These are phyloP conservation scores for Arachnomyces sp. DNA, from an alignment of 2,329 filamentous ascomycete genomes.

Conservation along the genomic window DNA sequence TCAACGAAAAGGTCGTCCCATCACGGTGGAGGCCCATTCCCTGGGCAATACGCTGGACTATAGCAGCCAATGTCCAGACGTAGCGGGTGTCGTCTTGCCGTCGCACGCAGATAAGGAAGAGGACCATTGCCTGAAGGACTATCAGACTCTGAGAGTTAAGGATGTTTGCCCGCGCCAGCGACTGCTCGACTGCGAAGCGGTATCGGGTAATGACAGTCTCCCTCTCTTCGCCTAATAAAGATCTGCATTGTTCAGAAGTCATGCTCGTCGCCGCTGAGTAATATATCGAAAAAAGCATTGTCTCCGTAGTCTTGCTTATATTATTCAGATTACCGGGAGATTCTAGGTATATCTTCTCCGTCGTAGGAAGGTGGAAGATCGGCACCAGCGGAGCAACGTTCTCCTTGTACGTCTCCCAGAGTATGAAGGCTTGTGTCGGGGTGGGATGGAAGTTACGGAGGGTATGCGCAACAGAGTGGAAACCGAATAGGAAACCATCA, in stretches of 20 bases:
- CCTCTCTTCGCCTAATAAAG: slow-evolving; percentile 47
- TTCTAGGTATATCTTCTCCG: slow-evolving; percentile 44
- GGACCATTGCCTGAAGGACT: slow-evolving; percentile 54
- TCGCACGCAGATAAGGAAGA: slow-evolving; percentile 50
- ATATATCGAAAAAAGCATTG: slow-evolving; percentile 56
- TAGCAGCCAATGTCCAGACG: slow-evolving; percentile 36
- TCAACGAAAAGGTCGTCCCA: slow-evolving; percentile 40
- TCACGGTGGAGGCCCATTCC: slow-evolving; percentile 47
- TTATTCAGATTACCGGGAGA: slow-evolving; percentile 44
- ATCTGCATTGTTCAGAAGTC: slow-evolving; percentile 34
- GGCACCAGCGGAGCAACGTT: slow-evolving; percentile 57
- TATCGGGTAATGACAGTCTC: slow-evolving; percentile 45
- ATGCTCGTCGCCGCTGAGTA: slow-evolving; percentile 45
- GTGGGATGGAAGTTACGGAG: slow-evolving; percentile 51
- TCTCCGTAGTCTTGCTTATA: slow-evolving; percentile 47
- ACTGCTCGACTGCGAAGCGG: slow-evolving; percentile 57
- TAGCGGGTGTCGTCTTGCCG: slow-evolving; percentile 35
- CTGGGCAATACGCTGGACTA: slow-evolving; percentile 36
- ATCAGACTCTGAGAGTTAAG: slow-evolving; percentile 55
- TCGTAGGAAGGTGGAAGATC: slow-evolving; percentile 50
- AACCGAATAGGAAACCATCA: slow-evolving; percentile 56
- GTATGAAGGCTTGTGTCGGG: slow-evolving; percentile 40
- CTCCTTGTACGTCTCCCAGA: slow-evolving; percentile 54
- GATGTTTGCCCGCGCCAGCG: slow-evolving; percentile 55
- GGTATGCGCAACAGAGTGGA: slow-evolving; percentile 49